Base-by-base conservation (phyloP, 2,329 filamentous ascomycete genomes). In the Ophiocordyceps camponoti-leonardi region DNA sequence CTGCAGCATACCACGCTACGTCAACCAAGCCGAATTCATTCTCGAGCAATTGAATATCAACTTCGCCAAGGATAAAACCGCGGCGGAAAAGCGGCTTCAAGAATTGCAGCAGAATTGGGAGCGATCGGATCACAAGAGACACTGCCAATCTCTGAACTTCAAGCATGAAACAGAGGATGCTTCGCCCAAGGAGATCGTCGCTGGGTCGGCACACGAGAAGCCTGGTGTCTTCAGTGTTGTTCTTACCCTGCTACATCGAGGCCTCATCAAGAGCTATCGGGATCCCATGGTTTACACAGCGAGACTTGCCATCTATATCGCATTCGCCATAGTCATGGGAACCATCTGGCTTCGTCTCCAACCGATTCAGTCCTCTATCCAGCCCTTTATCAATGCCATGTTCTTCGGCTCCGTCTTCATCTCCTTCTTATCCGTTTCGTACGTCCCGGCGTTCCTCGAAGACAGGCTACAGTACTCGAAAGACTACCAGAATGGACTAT, bases 221-320 rank as follows among this genome's bases (percentile, higher is more conserved):
- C 73, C 77, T 0, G 66, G 67, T 6, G 53, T 65, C 3, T 55
- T 69, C 3, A 65, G 64, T 3, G 66, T 83, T 33, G 72, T 77
- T 0, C 35, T 78, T 5, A 79, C 81, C 0, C 70, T 93, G 3
- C 70, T 92, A 16, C 83, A 90, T 57, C 78, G 86, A 23, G 79
- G 78, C 14, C 86, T 85, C 56, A 79, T 93, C 61, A 94, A 94
- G 26, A 82, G 78, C 42, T 84, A 88, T 60, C 79, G 86, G 23
- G 86, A 94, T 57, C 71, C 93, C 7, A 77, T 94, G 44, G 85
- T 81, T 0, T 94, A 94, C 55, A 83, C 82, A 0, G 86, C 92
- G 52, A 77, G 86, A 4, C 69, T 92, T 40, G 80, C 74, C 39
- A 93, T 93, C 85, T 92, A 93, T 60, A 50, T 55, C 20, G 75